A percentile compares a stretch with the other conserved stretches of the same genome.
Conservation (phyloP, 371 early-diverging fungal genomes). For the Syncephalastrum contaminatum region DNA sequence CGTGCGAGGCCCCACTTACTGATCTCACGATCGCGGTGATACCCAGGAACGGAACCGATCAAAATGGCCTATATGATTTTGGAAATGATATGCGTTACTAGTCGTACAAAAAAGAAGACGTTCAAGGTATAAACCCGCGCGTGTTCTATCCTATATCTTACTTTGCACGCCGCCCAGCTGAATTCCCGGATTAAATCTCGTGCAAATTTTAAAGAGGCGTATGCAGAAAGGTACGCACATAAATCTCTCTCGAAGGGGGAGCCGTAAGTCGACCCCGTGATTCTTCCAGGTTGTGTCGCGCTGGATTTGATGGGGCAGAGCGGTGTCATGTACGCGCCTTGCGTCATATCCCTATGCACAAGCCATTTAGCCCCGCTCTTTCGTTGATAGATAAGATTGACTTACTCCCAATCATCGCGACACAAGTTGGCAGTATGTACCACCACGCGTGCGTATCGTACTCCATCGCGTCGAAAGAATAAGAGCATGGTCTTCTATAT, state of each 20-base stretch:
- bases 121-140: too few species aligned
- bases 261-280: conserved; percentile 18
- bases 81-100: background rate
- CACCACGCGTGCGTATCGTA: conserved; percentile 39
- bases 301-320: conserved; percentile 31
- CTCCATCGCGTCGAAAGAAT: conserved; percentile 37
- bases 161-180: conserved; percentile 48
- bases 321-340: conserved; percentile 51
- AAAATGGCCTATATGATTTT: conserved; percentile 15
- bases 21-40: conserved; percentile 19
- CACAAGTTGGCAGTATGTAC: conserved; percentile 68
- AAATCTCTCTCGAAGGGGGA: conserved; percentile 59
- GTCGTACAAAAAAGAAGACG: background rate
- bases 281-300: conserved; percentile 3
- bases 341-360: conserved; percentile 48
- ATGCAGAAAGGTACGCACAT: conserved; percentile 37
- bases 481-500: conserved; percentile 49
- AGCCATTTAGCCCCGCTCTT: background rate
- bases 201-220: conserved; percentile 29
- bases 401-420: conserved; percentile 61
- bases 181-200: conserved; percentile 31
- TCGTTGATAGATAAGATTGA: background rate
- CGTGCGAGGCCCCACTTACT: conserved; percentile 55
- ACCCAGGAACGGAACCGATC: conserved; percentile 27
- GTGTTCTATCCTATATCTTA: background rate